Evolutionary conservation across 352 stramenopile species (phyloP), one percentile per base, ranked within the genome.

Genomic region (Phytophthora pisi): DNA sequence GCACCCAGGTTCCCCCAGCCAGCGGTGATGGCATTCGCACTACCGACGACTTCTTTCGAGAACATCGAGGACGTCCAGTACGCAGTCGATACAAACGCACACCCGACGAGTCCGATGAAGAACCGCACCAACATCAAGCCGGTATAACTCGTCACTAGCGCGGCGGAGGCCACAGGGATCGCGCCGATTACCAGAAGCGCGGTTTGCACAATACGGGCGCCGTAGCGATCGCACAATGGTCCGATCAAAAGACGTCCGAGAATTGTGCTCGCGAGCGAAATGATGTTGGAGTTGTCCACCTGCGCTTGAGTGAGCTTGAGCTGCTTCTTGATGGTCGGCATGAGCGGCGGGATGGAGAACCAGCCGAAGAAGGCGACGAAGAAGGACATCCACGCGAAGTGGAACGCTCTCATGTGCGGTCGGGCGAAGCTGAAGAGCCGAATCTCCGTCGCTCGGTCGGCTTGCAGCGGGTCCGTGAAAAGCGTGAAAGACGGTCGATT

Each of bases 51-150:
- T 64, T 98, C 77, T 57, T 90, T 96, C 15, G 82, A 87, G 60
- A 99, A 99, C 86, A 98, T 98, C 40, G 87, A 66, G 34, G 84
- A 93, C 0, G 93, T 97, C 95, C 96, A 98, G 70, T 90, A 98
- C 54, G 97, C 82, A 30, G 90, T 98, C 18, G 90, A 86, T 2
- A 98, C 92, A 64, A 98, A 98, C 8, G 91, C 86, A 51, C 83
- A 92, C 51, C 95, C 95, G 6, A 96, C 90, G 61, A 98, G 66
- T 16, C 95, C 96, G 60, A 98, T 98, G 63, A 97, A 97, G 60
- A 98, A 95, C 6, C 95, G 89, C 49, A 96, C 68, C 42, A 91
- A 58, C 36, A 88, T 66, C 45, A 98, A 87, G 13, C 70, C 78
- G 1, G 68, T 66, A 31, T 94, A 89, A 68, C 69, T 88, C 16